Conservation (phyloP, 495 filamentous ascomycete species). For the Neurospora sp. region DNA sequence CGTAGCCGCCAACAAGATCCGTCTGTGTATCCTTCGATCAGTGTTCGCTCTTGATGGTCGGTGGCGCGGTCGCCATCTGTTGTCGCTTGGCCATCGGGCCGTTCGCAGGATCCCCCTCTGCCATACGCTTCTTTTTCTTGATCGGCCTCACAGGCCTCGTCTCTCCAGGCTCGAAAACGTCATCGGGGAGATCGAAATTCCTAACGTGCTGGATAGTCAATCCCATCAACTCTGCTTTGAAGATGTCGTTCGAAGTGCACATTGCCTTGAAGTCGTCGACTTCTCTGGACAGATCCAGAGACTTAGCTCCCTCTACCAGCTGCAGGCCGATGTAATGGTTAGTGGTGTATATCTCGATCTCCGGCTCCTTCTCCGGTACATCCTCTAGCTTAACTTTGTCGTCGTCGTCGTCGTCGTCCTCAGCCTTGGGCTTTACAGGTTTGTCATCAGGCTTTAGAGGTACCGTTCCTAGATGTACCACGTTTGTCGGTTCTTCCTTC, state of each 20-base stretch:
- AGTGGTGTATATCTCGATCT: slow-evolving; percentile 20
- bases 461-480: neutral
- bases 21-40: neutral
- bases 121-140: slow-evolving; percentile 38
- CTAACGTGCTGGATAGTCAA: slow-evolving; percentile 64
- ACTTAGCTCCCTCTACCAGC: slow-evolving; percentile 38
- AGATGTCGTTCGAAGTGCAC: slow-evolving; percentile 57
- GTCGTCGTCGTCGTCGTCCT: slow-evolving; percentile 4
- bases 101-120: slow-evolving; percentile 9
- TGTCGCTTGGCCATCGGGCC: slow-evolving; percentile 15
- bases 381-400: slow-evolving; percentile 13
- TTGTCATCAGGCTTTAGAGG: slow-evolving; percentile 2
- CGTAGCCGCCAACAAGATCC: neutral
- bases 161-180: slow-evolving; percentile 82
- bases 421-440: slow-evolving; percentile 6
- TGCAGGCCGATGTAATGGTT: slow-evolving; percentile 28
- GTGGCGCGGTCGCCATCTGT: slow-evolving; percentile 26
- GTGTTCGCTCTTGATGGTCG: neutral
- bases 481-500: slow-evolving; percentile 11
- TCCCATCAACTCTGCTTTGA: slow-evolving; percentile 46
- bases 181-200: slow-evolving; percentile 76
- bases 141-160: slow-evolving; percentile 49
- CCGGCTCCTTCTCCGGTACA: slow-evolving; percentile 13
- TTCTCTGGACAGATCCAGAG: slow-evolving; percentile 60
- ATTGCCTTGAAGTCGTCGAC: slow-evolving; percentile 64